A percentile compares a stretch with the other conserved stretches of the same genome.
phyloP scores from a whole-genome alignment of 2,329 filamentous ascomycete species.

The Hypoxylon sp. region DNA sequence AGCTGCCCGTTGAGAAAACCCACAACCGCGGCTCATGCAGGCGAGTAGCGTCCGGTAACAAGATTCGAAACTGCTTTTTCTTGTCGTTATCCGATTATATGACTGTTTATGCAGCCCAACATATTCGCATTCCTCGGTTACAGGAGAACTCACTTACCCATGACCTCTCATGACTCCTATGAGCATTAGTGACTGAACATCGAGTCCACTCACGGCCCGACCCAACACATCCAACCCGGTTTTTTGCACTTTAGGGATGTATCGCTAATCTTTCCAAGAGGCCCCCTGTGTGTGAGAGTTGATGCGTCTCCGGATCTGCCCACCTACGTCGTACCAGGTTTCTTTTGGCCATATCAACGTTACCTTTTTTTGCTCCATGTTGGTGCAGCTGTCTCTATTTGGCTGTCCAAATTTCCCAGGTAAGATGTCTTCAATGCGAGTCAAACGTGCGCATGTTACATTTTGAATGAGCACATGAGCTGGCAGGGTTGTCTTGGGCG shows the following conservation, averaged over 20 bases:
- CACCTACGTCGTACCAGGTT: conserved; percentile 30
- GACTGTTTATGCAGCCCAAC: not conserved
- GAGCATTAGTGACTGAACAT: not conserved
- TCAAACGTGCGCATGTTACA: conserved; percentile 43
- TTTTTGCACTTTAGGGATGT: conserved; percentile 8
- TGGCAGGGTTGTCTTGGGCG: conserved; percentile 35
- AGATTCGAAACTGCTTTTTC: conserved; percentile 17
- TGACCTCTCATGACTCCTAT: not conserved
- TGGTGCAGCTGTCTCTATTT: conserved; percentile 17
- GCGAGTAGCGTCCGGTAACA: conserved; percentile 20
- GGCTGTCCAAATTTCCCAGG: conserved; percentile 28
- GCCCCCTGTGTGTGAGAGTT: conserved; percentile 5
- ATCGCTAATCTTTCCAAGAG: conserved; percentile 19
- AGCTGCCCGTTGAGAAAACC: conserved; percentile 31
- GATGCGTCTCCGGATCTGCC: conserved; percentile 10
- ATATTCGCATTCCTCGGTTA: not conserved
- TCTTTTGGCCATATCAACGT: conserved; percentile 22
- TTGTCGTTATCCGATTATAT: conserved; percentile 14
- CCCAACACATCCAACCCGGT: conserved; percentile 1
- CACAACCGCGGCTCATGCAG: conserved; percentile 30
- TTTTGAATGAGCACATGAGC: conserved; percentile 21
- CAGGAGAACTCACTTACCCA: not conserved
- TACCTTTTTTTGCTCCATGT: conserved; percentile 22
- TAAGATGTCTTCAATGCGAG: conserved; percentile 38
- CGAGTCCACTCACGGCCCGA: conserved; percentile 10